These are phyloP conservation scores for Cryphonectria japonica DNA, from an alignment of 2,329 filamentous ascomycete species.

Conservation along the genomic window DNA sequence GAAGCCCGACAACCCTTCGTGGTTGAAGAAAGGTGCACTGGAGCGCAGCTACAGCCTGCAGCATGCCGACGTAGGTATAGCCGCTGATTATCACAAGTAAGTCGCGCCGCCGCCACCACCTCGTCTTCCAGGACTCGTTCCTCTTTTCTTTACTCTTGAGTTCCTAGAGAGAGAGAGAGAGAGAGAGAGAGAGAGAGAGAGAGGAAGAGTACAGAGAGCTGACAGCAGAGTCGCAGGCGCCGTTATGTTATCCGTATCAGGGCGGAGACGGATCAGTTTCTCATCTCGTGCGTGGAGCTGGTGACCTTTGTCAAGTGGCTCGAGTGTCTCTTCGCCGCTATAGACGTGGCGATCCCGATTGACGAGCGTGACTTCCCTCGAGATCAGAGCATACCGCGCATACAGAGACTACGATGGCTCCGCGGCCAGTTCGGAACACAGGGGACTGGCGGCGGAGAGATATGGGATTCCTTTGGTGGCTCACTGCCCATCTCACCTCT, in stretches of 20 bases:
- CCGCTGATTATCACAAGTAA: slow-evolving; percentile 72
- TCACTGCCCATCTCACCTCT: slow-evolving; percentile 12
- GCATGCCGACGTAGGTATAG: slow-evolving; percentile 75
- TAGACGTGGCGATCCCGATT: slow-evolving; percentile 70
- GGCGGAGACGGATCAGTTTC: slow-evolving; percentile 73
- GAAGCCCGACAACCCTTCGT: slow-evolving; percentile 55
- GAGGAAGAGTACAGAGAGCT: slow-evolving; percentile 3
- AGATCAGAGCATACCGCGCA: slow-evolving; percentile 64
- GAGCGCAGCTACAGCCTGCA: slow-evolving; percentile 72
- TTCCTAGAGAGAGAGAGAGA: no score
- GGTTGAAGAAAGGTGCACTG: slow-evolving; percentile 57
- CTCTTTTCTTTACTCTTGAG: background rate
- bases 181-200: background rate
- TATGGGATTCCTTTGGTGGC: slow-evolving; percentile 30
- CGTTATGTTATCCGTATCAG: slow-evolving; percentile 73
- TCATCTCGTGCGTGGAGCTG: slow-evolving; percentile 68
- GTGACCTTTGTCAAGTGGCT: slow-evolving; percentile 71
- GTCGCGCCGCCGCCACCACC: slow-evolving; percentile 34
- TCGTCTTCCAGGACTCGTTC: background rate
- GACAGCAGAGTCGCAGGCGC: slow-evolving; percentile 45
- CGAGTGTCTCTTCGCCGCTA: slow-evolving; percentile 70
- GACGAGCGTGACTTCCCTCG: slow-evolving; percentile 70
- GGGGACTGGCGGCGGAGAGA: slow-evolving; percentile 33
- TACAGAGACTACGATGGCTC: slow-evolving; percentile 57
- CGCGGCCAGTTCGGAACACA: slow-evolving; percentile 42